A percentile compares a stretch with the other conserved stretches of the same genome.
These are phyloP conservation scores for Jatropha multifida DNA, from an alignment of 441 rosid genomes.

Conservation along the genomic window DNA sequence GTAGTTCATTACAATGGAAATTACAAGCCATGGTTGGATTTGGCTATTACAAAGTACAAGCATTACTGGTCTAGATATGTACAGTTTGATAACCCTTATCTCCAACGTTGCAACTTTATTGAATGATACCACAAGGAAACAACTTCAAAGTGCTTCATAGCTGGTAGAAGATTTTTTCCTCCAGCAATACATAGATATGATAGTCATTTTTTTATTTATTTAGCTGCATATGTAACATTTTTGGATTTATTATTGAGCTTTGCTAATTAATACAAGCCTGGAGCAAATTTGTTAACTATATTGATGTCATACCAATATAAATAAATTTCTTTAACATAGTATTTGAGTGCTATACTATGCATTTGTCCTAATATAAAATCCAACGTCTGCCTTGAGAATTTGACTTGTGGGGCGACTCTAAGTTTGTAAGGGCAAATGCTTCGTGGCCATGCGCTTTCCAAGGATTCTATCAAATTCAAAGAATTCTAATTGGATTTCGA, in stretches of 20 bases:
- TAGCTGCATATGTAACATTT: not conserved
- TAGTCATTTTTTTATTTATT: not conserved
- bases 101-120: constrained; percentile 59
- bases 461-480: constrained; percentile 23
- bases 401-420: not conserved
- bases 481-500: constrained; percentile 34
- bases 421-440: not conserved
- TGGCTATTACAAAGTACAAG: constrained; percentile 81
- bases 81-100: constrained; percentile 63
- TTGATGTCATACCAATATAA: too few species aligned
- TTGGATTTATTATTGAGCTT: too few species aligned
- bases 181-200: too few species aligned
- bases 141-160: not conserved
- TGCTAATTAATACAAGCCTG: too few species aligned
- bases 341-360: too few species aligned
- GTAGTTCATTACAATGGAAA: constrained; percentile 94
- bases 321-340: too few species aligned
- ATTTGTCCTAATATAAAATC: too few species aligned
- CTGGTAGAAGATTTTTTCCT: not conserved
- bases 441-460: constrained; percentile 29
- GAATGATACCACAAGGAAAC: constrained; percentile 20
- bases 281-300: too few species aligned
- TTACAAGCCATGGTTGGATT: constrained; percentile 94
- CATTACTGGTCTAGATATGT: constrained; percentile 84
- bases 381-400: too few species aligned